These are phyloP conservation scores for Fusarium luffae DNA, from an alignment of 2,329 filamentous ascomycete genomes.

Conservation along the genomic window DNA sequence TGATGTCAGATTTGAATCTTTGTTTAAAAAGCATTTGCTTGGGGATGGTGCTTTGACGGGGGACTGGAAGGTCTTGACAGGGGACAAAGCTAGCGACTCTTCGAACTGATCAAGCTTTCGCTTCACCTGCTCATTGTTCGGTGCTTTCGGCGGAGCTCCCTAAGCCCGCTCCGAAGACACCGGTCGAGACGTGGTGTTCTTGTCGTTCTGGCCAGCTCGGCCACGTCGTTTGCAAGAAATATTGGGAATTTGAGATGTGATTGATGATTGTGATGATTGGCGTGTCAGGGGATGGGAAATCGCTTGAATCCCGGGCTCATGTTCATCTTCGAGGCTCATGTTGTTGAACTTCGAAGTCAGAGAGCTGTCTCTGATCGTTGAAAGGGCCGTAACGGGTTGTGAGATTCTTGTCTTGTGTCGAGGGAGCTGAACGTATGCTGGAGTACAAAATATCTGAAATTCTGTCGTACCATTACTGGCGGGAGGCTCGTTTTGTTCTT, in stretches of 20 bases:
- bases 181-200: slow-evolving; percentile 19
- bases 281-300: slow-evolving; percentile 48
- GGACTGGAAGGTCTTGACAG: slow-evolving; percentile 51
- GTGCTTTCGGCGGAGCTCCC: slow-evolving; percentile 51
- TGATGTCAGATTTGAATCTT: slow-evolving; percentile 75
- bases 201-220: slow-evolving; percentile 38
- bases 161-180: slow-evolving; percentile 46
- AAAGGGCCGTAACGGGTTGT: slow-evolving; percentile 44
- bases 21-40: slow-evolving; percentile 70
- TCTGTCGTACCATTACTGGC: slow-evolving; percentile 52
- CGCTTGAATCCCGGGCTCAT: slow-evolving; percentile 59
- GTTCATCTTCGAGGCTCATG: slow-evolving; percentile 54
- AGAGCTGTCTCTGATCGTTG: slow-evolving; percentile 58
- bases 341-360: slow-evolving; percentile 52
- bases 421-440: slow-evolving; percentile 32
- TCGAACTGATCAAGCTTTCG: slow-evolving; percentile 50
- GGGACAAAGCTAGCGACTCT: slow-evolving; percentile 46
- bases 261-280: slow-evolving; percentile 41
- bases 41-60: slow-evolving; percentile 58
- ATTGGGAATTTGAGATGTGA: slow-evolving; percentile 41
- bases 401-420: slow-evolving; percentile 44
- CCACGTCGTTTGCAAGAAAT: slow-evolving; percentile 45
- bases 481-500: slow-evolving; percentile 53
- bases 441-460: slow-evolving; percentile 23
- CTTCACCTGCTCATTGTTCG: slow-evolving; percentile 46